A percentile compares a stretch with the other conserved stretches of the same genome.
phyloP scores from a whole-genome alignment of 805 yeast genomes.

The Brettanomyces nanus region DNA sequence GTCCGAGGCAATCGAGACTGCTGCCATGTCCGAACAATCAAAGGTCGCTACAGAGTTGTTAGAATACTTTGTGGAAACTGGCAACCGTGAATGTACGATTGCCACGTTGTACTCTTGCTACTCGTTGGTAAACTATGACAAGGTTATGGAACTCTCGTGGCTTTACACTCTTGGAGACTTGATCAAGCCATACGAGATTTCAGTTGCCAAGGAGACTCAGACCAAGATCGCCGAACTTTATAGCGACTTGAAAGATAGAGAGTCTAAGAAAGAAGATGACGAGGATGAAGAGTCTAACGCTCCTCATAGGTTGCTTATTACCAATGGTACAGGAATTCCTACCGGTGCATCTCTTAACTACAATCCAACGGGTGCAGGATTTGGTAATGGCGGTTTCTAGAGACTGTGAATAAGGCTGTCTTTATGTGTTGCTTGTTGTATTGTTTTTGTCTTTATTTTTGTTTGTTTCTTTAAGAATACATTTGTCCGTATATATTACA shows the following conservation, averaged over 20 bases:
- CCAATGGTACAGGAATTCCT: slow-evolving; percentile 55
- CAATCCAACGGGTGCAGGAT: slow-evolving; percentile 67
- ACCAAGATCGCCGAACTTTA: slow-evolving; percentile 56
- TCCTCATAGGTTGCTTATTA: slow-evolving; percentile 69
- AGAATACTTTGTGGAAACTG: slow-evolving; percentile 91
- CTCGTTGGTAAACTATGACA: slow-evolving; percentile 69
- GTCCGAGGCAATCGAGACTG: slow-evolving; percentile 91
- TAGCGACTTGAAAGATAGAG: slow-evolving; percentile 63
- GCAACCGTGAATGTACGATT: slow-evolving; percentile 90
- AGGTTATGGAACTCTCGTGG: slow-evolving; percentile 88
- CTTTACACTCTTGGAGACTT: slow-evolving; percentile 74
- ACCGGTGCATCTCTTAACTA: slow-evolving; percentile 42
- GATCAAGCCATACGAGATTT: slow-evolving; percentile 87
- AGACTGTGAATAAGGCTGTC: background rate
- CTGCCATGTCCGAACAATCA: slow-evolving; percentile 66
- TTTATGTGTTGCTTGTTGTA: background rate
- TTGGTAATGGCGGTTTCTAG: slow-evolving; percentile 45
- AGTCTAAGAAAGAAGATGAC: slow-evolving; percentile 42
- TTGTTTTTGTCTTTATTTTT: slow-evolving; percentile 1
- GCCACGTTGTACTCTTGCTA: slow-evolving; percentile 85
- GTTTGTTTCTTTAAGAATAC: background rate
- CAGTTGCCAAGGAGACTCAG: slow-evolving; percentile 73
- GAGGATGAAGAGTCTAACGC: slow-evolving; percentile 38
- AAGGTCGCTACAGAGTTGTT: slow-evolving; percentile 85
- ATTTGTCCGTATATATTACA: slow-evolving; percentile 7